Evolutionary conservation across 176 grass and related monocot species (phyloP).

Genomic region (Juncus effusus): DNA sequence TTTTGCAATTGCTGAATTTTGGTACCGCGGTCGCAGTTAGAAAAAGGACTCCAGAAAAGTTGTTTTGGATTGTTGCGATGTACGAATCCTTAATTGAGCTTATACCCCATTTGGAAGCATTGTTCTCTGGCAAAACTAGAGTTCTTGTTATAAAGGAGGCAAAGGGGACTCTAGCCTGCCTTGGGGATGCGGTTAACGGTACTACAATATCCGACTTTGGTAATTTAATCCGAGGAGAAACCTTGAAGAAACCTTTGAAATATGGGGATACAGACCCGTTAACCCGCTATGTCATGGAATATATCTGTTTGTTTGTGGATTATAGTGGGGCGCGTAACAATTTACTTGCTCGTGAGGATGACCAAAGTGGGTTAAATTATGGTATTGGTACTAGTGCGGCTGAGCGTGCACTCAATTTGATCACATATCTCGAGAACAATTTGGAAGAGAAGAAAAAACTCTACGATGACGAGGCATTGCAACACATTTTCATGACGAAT

Average conservation of each 20-base stretch:
- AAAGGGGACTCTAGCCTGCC: constrained; percentile 35
- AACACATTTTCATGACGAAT: constrained; percentile 86
- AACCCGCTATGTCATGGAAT: constrained; percentile 67
- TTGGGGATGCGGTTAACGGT: constrained; percentile 56
- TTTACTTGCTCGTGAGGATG: constrained; percentile 38
- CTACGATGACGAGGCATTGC: constrained; percentile 66
- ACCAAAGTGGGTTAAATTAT: not conserved
- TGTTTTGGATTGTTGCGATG: constrained; percentile 67
- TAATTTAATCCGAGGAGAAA: constrained; percentile 53
- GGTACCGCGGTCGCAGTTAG: constrained; percentile 61
- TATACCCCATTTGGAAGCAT: constrained; percentile 38
- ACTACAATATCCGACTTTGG: constrained; percentile 40
- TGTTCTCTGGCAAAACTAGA: constrained; percentile 54
- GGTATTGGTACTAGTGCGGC: constrained; percentile 24
- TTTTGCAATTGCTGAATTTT: constrained; percentile 74
- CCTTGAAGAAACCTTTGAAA: constrained; percentile 38
- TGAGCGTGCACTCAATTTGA: constrained; percentile 36
- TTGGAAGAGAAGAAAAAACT: constrained; percentile 61
- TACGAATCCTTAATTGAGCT: constrained; percentile 56
- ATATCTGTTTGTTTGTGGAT: constrained; percentile 48
- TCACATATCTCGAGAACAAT: constrained; percentile 53
- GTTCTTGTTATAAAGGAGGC: constrained; percentile 50
- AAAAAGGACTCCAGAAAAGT: constrained; percentile 49
- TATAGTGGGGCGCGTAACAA: constrained; percentile 47
- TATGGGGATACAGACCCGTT: constrained; percentile 62